These are phyloP conservation scores for Talaromyces funiculosus DNA, from an alignment of 2,329 filamentous ascomycete genomes.

Conservation along the genomic window DNA sequence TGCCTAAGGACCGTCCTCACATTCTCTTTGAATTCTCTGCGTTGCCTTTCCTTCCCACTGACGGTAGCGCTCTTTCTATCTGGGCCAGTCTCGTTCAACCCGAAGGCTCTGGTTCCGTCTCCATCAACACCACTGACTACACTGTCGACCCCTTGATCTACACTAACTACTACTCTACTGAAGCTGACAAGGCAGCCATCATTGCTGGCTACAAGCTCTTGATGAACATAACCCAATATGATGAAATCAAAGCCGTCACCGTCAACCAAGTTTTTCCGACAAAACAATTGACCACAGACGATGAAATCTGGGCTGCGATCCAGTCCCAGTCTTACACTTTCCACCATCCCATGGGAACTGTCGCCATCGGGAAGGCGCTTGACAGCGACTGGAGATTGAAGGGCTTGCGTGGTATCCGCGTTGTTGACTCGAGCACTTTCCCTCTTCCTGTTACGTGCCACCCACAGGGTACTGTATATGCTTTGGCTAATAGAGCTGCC, in stretches of 20 bases:
- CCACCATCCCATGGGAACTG: conserved; percentile 1
- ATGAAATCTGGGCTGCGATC: neutral
- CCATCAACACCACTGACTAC: conserved; percentile 32
- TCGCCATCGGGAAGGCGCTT: neutral
- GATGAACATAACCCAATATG: neutral
- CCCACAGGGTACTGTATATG: neutral
- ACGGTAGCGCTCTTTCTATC: conserved; percentile 29
- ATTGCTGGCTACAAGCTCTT: neutral
- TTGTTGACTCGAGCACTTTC: neutral
- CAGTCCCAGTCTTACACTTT: neutral
- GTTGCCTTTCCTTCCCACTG: conserved; percentile 20
- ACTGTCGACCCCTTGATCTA: conserved; percentile 40
- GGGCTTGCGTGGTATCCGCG: neutral
- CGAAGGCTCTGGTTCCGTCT: conserved; percentile 41
- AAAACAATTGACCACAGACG: neutral
- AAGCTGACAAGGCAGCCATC: conserved; percentile 30
- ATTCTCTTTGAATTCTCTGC: conserved; percentile 27
- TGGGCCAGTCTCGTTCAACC: conserved; percentile 34
- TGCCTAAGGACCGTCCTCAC: conserved; percentile 35
- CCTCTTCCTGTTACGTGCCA: neutral
- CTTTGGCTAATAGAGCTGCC: neutral
- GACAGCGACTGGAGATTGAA: neutral
- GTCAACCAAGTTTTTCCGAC: neutral
- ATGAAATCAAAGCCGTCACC: neutral
- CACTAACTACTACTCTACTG: conserved; percentile 42